Conservation (phyloP, 768 basidiomycete genomes). For the Cystobasidium onofrii region DNA sequence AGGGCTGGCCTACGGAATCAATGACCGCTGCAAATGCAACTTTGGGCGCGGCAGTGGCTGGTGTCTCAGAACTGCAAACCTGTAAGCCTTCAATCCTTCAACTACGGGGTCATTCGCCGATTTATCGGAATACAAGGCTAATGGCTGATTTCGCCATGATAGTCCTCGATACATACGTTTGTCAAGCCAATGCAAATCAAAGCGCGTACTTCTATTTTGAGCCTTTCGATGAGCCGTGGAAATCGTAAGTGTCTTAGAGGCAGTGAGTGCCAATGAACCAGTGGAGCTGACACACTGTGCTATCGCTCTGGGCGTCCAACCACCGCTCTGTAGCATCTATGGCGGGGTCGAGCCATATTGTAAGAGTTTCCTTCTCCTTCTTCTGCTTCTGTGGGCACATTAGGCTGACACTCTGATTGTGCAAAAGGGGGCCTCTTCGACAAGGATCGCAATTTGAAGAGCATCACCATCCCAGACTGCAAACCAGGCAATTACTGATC, state of each 20-base stretch:
- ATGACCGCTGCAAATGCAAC: slow-evolving; percentile 40
- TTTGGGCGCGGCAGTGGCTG: slow-evolving; percentile 30
- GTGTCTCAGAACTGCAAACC: slow-evolving; percentile 48
- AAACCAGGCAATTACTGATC: slow-evolving; percentile 16
- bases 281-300: too few species aligned
- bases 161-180: slow-evolving; percentile 74
- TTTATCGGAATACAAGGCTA: too few species aligned
- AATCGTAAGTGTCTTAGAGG: slow-evolving; percentile 29
- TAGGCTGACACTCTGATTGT: slow-evolving; percentile 38
- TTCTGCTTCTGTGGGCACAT: background rate
- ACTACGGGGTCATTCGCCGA: too few species aligned
- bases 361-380: slow-evolving; percentile 33
- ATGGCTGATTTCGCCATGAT: too few species aligned
- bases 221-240: slow-evolving; percentile 47
- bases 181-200: slow-evolving; percentile 69
- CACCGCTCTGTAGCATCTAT: slow-evolving; percentile 48
- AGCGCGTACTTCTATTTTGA: slow-evolving; percentile 55
- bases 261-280: too few species aligned
- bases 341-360: slow-evolving; percentile 65
- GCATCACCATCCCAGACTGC: slow-evolving; percentile 61
- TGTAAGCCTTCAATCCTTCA: slow-evolving; percentile 47
- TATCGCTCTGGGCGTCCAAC: too few species aligned
- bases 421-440: slow-evolving; percentile 64
- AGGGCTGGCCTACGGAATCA: slow-evolving; percentile 47
- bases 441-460: slow-evolving; percentile 58